Evolutionary conservation across 192 early-diverging fungal species (phyloP).

Genomic region (Backusella westeae): DNA sequence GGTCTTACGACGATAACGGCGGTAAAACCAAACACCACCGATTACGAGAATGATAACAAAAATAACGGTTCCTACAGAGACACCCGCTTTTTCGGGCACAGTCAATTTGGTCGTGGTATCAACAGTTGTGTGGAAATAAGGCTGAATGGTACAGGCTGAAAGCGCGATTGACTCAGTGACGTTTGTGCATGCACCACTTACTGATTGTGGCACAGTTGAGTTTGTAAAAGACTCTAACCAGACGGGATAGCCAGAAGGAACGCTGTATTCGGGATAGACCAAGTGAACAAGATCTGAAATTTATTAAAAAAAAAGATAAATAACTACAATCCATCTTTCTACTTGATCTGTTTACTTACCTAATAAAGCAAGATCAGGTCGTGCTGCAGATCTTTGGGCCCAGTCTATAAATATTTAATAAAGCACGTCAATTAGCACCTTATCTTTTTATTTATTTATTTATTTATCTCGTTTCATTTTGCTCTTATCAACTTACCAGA

Average conservation of each 20-base stretch:
- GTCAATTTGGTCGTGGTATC: not conserved
- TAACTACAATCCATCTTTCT: not conserved
- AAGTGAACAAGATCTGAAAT: not conserved
- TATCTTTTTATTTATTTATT: not conserved
- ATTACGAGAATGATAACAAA: not conserved
- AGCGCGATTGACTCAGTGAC: not conserved
- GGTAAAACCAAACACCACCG: constrained; percentile 11
- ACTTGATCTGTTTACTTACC: not conserved
- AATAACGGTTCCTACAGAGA: not conserved
- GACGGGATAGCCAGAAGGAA: not conserved
- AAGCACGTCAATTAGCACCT: not conserved
- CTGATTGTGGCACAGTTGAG: not conserved
- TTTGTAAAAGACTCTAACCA: not conserved
- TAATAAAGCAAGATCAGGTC: constrained; percentile 14
- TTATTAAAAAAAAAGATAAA: not conserved
- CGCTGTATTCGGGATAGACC: not conserved
- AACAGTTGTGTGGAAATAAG: not conserved
- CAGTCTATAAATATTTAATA: not conserved
- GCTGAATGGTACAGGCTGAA: not conserved
- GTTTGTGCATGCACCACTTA: not conserved
- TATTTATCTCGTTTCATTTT: not conserved
- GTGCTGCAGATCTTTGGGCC: constrained; percentile 9
- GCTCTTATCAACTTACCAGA: not conserved
- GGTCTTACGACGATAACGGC: constrained; percentile 5
- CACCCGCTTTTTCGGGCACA: not conserved